Conservation (phyloP, 192 early-diverging fungal species). For the Umbelopsis sp. region DNA sequence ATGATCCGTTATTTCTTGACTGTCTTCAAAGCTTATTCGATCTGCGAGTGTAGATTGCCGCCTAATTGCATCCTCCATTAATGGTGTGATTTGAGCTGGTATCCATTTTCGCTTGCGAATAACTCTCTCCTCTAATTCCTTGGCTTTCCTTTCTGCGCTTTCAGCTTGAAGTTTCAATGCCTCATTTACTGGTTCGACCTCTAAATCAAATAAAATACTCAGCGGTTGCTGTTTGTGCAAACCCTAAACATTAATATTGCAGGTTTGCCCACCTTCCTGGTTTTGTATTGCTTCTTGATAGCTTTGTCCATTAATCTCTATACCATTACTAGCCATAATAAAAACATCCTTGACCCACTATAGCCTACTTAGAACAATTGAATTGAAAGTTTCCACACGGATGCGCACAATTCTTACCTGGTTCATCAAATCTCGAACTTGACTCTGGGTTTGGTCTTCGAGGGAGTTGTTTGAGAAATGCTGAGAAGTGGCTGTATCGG, state of each 20-base stretch:
- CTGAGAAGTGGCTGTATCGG: not conserved
- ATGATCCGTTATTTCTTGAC: not conserved
- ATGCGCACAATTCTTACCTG: not conserved
- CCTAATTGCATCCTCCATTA: constrained; percentile 43
- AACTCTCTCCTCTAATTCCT: constrained; percentile 39
- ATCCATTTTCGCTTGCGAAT: constrained; percentile 45
- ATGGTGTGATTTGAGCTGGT: constrained; percentile 47
- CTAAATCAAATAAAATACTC: not conserved
- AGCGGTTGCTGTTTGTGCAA: not conserved
- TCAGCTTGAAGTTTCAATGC: constrained; percentile 33
- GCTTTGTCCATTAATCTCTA: constrained; percentile 42
- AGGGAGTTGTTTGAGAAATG: constrained; percentile 1
- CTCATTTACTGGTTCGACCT: constrained; percentile 46
- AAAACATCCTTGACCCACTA: constrained; percentile 49
- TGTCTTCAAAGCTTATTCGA: constrained; percentile 38
- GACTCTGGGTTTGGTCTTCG: constrained; percentile 12
- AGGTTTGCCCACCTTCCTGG: constrained; percentile 32
- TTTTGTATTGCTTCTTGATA: constrained; percentile 39
- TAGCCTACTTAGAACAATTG: not conserved
- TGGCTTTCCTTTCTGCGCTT: constrained; percentile 32
- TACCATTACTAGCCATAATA: constrained; percentile 34
- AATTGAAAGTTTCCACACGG: not conserved
- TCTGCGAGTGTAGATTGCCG: constrained; percentile 43
- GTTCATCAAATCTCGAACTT: constrained; percentile 3
- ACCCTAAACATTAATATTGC: not conserved